A percentile compares a stretch with the other conserved stretches of the same genome.
phyloP scores from a whole-genome alignment of 805 yeast species.

The Yarrowia porcina region DNA sequence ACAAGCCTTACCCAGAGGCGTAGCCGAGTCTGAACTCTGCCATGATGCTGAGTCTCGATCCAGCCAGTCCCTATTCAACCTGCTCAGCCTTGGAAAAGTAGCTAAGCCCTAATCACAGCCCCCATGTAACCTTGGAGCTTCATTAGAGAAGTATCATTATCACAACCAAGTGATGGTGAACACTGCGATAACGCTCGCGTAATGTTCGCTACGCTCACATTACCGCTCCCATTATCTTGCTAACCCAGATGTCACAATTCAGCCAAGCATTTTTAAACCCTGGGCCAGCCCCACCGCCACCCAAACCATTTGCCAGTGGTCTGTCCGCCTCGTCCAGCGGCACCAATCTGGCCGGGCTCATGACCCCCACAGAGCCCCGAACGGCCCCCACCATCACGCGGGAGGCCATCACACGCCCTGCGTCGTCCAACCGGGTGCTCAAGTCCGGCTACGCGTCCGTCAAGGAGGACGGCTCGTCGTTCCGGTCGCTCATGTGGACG shows the following conservation, averaged over 20 bases:
- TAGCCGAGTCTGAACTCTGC: no score
- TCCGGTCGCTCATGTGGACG: constrained; percentile 88
- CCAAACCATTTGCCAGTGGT: background rate
- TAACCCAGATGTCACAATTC: constrained; percentile 9
- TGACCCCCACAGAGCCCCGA: background rate
- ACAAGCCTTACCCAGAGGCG: no score
- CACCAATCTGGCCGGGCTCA: background rate
- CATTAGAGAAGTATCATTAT: no score
- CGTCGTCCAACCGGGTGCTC: constrained; percentile 25
- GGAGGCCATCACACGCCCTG: constrained; percentile 1
- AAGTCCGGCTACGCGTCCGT: constrained; percentile 84
- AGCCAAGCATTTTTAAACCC: constrained; percentile 24
- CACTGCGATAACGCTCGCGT: no score
- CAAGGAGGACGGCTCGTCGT: constrained; percentile 74
- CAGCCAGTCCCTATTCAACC: no score
- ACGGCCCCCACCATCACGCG: background rate
- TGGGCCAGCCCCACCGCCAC: constrained; percentile 20
- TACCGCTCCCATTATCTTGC: background rate
- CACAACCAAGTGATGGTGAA: no score
- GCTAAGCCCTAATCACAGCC: no score
- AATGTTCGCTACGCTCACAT: no score
- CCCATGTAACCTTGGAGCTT: no score
- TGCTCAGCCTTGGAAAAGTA: no score
- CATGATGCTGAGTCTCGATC: no score
- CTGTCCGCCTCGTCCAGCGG: background rate